Percentiles rank a stretch among this genome's conserved stretches.
phyloP scores from a whole-genome alignment of 371 early-diverging fungal species.

The Mucor sp. region DNA sequence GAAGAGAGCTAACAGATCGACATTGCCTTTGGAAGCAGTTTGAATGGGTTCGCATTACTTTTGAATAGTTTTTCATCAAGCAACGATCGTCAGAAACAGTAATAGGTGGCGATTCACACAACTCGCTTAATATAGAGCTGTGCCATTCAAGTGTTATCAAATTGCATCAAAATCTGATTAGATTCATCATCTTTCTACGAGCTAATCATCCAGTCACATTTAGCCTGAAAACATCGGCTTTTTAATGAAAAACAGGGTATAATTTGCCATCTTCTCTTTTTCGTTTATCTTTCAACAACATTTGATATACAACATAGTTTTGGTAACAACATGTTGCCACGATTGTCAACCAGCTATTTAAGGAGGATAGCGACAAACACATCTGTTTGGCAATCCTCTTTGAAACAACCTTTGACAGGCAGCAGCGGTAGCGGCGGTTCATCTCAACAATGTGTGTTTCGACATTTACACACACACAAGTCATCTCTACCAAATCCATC shows the following conservation, averaged over 20 bases:
- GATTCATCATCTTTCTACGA: neutral
- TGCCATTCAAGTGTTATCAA: neutral
- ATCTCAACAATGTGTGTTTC: neutral
- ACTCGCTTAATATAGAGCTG: too few species aligned
- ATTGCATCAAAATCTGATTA: neutral
- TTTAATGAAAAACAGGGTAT: conserved; percentile 10
- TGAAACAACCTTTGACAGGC: neutral
- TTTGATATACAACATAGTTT: neutral
- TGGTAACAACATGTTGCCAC: conserved; percentile 5
- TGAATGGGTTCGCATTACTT: too few species aligned
- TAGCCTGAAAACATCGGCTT: conserved; percentile 4
- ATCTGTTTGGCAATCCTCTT: conserved; percentile 6
- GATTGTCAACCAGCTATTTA: conserved; percentile 13
- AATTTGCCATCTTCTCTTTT: neutral
- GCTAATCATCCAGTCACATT: neutral
- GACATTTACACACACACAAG: neutral
- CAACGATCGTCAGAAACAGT: too few species aligned
- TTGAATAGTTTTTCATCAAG: too few species aligned
- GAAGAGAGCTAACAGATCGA: too few species aligned
- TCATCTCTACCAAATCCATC: too few species aligned
- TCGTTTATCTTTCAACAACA: neutral
- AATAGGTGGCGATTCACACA: too few species aligned
- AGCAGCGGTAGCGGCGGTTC: too few species aligned
- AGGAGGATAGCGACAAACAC: neutral
- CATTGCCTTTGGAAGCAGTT: too few species aligned